phyloP scores from a whole-genome alignment of 345 rosid species.

The Schrenkiella parvula region DNA sequence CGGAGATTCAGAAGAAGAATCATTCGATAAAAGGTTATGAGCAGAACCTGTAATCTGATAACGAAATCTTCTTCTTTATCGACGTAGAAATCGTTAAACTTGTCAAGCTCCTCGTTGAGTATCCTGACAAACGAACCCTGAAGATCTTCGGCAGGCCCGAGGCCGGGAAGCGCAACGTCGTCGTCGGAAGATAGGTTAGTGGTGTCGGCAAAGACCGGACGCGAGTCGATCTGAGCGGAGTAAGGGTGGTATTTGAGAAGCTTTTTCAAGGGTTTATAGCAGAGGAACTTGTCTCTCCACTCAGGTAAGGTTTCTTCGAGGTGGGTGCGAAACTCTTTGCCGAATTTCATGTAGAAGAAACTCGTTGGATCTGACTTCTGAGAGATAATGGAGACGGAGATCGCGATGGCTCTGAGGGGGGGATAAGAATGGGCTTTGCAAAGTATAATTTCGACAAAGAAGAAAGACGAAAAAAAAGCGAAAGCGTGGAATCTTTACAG shows the following conservation, averaged over 20 bases:
- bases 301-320: slow-evolving; percentile 87
- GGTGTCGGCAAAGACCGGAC: slow-evolving; percentile 29
- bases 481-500: neutral
- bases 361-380: neutral
- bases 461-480: neutral
- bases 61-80: slow-evolving; percentile 91
- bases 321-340: slow-evolving; percentile 84
- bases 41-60: slow-evolving; percentile 70
- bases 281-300: slow-evolving; percentile 96
- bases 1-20: neutral
- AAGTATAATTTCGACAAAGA: neutral
- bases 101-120: slow-evolving; percentile 84
- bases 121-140: slow-evolving; percentile 71
- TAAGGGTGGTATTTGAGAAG: slow-evolving; percentile 64
- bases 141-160: slow-evolving; percentile 34
- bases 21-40: neutral
- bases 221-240: slow-evolving; percentile 14
- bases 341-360: slow-evolving; percentile 61
- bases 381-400: neutral
- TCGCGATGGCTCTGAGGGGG: neutral
- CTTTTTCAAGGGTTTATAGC: slow-evolving; percentile 86
- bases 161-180: neutral
- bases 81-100: slow-evolving; percentile 83
- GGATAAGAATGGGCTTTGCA: neutral
- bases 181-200: slow-evolving; percentile 8